Conservation (phyloP, 768 basidiomycete genomes). For the Sutorius australiensis region DNA sequence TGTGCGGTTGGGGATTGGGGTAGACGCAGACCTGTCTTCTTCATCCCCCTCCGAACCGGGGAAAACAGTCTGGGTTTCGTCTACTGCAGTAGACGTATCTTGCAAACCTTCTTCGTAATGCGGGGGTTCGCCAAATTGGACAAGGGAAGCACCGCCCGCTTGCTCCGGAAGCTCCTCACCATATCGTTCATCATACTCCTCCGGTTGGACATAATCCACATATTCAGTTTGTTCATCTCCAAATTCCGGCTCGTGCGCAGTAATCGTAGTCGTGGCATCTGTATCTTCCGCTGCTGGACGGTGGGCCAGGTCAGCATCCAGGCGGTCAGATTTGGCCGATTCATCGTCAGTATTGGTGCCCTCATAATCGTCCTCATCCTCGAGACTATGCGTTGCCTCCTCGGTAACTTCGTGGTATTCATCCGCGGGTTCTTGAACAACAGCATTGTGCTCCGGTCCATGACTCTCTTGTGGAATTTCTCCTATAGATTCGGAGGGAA, state of each 20-base stretch:
- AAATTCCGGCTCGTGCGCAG: constrained; percentile 12
- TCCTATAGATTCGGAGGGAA: not conserved
- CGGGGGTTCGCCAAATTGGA: constrained; percentile 16
- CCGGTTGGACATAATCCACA: constrained; percentile 29
- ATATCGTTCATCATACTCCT: constrained; percentile 36
- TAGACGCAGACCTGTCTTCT: constrained; percentile 9
- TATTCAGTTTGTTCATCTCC: constrained; percentile 35
- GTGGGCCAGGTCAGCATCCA: constrained; percentile 32
- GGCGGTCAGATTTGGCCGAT: constrained; percentile 13
- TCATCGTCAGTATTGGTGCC: constrained; percentile 15
- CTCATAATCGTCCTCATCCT: constrained; percentile 22
- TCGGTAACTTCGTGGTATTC: constrained; percentile 18
- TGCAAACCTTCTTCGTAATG: constrained; percentile 23
- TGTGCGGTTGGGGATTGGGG: constrained; percentile 10
- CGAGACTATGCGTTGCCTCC: constrained; percentile 15
- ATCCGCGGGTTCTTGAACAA: constrained; percentile 6
- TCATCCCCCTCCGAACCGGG: constrained; percentile 14
- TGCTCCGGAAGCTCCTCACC: constrained; percentile 35
- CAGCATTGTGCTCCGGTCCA: not conserved
- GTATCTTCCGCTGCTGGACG: constrained; percentile 20
- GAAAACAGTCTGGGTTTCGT: constrained; percentile 14
- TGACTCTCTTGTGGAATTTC: constrained; percentile 9
- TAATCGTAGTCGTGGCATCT: constrained; percentile 9
- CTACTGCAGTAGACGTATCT: constrained; percentile 15
- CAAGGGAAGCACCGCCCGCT: constrained; percentile 11